Evolutionary conservation across 805 yeast genomes (phyloP).

Genomic region (Lachancea fermentati): DNA sequence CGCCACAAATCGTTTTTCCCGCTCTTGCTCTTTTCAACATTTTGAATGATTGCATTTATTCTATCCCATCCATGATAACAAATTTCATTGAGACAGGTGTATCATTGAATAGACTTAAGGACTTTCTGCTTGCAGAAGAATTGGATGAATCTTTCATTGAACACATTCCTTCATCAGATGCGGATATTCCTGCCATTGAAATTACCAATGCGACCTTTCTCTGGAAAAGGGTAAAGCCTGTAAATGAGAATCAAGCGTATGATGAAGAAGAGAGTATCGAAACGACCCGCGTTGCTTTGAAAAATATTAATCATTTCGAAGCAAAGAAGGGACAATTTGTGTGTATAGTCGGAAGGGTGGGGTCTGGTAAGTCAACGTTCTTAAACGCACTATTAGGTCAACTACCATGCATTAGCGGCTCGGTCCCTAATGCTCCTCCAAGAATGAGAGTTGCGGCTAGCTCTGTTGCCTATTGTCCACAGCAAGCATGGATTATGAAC

Average conservation of each 20-base stretch:
- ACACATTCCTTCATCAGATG: conserved; percentile 20
- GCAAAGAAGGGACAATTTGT: conserved; percentile 50
- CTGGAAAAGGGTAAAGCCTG: conserved; percentile 37
- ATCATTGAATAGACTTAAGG: conserved; percentile 47
- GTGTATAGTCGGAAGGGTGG: conserved; percentile 63
- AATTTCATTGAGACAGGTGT: conserved; percentile 54
- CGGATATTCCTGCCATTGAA: conserved; percentile 32
- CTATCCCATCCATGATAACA: conserved; percentile 53
- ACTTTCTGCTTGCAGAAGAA: conserved; percentile 44
- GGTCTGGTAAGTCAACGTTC: conserved; percentile 60
- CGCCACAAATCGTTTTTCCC: conserved; percentile 67
- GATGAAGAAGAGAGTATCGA: conserved; percentile 41
- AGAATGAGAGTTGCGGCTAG: conserved; percentile 25
- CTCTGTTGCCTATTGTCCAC: conserved; percentile 55
- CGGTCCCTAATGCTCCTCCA: conserved; percentile 34
- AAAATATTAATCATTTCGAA: conserved; percentile 39
- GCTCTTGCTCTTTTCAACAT: conserved; percentile 56
- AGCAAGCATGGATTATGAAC: conserved; percentile 51
- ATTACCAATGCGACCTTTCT: conserved; percentile 48
- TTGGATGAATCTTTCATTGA: conserved; percentile 36
- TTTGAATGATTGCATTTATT: conserved; percentile 52
- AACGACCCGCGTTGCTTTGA: conserved; percentile 46
- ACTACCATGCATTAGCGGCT: conserved; percentile 35
- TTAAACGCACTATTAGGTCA: conserved; percentile 52
- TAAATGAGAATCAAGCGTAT: conserved; percentile 17